Base-by-base conservation (phyloP, 2,329 filamentous ascomycete species). In the Ophiostoma sp. region DNA sequence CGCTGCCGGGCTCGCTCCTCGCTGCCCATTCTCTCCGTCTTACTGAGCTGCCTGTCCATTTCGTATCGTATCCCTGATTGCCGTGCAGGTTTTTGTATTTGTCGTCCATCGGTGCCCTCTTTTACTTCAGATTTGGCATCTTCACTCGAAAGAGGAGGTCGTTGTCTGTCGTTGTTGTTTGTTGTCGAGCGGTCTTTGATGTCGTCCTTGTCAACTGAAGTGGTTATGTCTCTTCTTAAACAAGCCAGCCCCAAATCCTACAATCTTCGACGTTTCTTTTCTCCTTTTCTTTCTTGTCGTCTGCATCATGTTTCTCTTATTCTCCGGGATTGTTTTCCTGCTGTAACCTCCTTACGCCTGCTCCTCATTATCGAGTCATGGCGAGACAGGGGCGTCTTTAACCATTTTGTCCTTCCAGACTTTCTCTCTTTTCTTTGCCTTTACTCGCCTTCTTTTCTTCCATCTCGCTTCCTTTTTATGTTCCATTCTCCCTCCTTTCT, bases 41-140 rank as follows among this genome's bases (percentile, higher is more conserved):
- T 64, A 42, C n/a, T 64, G n/a, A 8, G 11, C 25, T 64, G 19
- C 8, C 33, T 64, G 9, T 42, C 36, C n/a, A 17, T 64, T 5
- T 48, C 55, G 12, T 33, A 15, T 31, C 7, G 36, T 61, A 17
- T 28, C 69, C 69, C 52, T 71, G 69, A 50, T 59, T 71, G 36
- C 22, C 55, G 39, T 50, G 28, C 28, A 33, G 15, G 33, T 19
- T 22, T 22, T 22, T 39, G 31, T 39, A 39, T 22, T 22, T 63
- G 59, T 63, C 33, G 59, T 63, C 59, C 59, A 63, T 63, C 33
- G 25, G 31, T 39, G 8, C 17, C 59, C 31, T 52, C 45, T n/a
- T 19, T 57, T 70, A 45, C 69, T 36, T 19, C 22, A 19, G 36
- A 61, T 31, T 7, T 15, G 33, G 69, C 48, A 70, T 55, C 31